phyloP scores from a whole-genome alignment of 768 basidiomycete genomes.

The Lentinus brumalis region DNA sequence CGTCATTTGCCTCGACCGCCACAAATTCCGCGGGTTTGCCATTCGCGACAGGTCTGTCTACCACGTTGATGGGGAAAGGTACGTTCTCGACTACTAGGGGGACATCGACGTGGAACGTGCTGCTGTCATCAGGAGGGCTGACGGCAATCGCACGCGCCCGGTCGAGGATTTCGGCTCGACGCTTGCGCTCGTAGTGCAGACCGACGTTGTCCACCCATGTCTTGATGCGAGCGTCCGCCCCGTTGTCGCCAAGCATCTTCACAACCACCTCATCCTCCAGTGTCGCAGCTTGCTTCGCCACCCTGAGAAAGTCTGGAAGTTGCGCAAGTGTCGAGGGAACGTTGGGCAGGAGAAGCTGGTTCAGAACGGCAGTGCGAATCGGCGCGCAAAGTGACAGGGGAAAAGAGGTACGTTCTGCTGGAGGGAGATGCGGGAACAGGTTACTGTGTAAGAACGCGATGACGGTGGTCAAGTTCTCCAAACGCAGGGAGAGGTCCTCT shows the following conservation, averaged over 20 bases:
- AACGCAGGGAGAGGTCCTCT: conserved; percentile 41
- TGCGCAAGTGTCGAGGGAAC: conserved; percentile 64
- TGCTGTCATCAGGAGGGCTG: conserved; percentile 37
- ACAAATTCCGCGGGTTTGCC: conserved; percentile 9
- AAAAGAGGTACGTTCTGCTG: conserved; percentile 47
- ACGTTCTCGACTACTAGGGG: conserved; percentile 8
- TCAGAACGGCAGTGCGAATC: conserved; percentile 59
- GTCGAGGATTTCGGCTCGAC: conserved; percentile 68
- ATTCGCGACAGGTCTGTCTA: background rate
- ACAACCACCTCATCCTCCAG: conserved; percentile 66
- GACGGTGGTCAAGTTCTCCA: conserved; percentile 57
- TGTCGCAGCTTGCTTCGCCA: conserved; percentile 56
- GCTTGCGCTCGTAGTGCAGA: conserved; percentile 76
- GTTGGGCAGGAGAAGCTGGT: conserved; percentile 66
- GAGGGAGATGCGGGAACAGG: conserved; percentile 59
- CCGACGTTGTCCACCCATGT: conserved; percentile 70
- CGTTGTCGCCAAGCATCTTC: conserved; percentile 49
- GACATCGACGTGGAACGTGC: conserved; percentile 39
- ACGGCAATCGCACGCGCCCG: conserved; percentile 58
- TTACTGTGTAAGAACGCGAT: conserved; percentile 64
- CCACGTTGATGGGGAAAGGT: background rate
- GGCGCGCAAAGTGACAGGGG: conserved; percentile 62
- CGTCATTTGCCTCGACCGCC: conserved; percentile 29
- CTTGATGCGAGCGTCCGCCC: conserved; percentile 55
- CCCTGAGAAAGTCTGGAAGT: conserved; percentile 62